Percentiles rank a stretch among this genome's conserved stretches.
phyloP scores from a whole-genome alignment of 208 protist genomes.

The Leishmania braziliensis region DNA sequence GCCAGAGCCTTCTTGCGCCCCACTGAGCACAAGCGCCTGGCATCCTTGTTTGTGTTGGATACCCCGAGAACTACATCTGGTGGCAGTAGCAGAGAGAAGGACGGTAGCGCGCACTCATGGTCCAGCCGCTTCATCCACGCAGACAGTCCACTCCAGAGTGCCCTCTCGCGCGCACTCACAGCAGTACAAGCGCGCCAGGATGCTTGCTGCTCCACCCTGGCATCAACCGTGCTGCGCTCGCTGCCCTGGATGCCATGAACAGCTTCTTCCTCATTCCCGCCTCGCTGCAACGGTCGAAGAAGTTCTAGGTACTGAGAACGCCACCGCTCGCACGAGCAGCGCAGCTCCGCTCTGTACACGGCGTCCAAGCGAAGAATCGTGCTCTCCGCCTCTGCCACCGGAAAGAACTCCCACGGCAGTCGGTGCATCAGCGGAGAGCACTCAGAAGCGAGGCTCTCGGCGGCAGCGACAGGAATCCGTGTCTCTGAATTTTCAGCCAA shows the following conservation, averaged over 20 bases:
- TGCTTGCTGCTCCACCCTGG: neutral
- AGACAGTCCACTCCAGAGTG: conserved; percentile 13
- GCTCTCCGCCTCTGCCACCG: neutral
- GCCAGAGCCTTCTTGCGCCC: conserved; percentile 19
- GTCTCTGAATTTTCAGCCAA: too few relatives aligned
- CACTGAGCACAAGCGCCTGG: conserved; percentile 1
- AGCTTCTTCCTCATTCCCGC: neutral
- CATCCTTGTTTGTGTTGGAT: neutral
- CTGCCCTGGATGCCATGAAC: neutral
- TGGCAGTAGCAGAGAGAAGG: conserved; percentile 23
- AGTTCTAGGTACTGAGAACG: neutral
- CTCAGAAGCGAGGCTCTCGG: neutral
- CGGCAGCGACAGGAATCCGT: neutral
- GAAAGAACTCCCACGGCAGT: conserved; percentile 27
- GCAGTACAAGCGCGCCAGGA: too few relatives aligned
- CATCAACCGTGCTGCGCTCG: neutral
- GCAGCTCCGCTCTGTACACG: conserved; percentile 10
- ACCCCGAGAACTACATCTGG: neutral
- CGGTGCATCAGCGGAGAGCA: conserved; percentile 1
- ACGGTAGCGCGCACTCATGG: conserved; percentile 10
- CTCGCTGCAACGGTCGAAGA: neutral
- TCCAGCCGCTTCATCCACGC: conserved; percentile 18
- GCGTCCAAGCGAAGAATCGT: conserved; percentile 11
- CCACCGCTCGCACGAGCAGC: conserved; percentile 4
- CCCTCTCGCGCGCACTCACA: conserved; percentile 4